These are phyloP conservation scores for Ophiosphaerella narmari DNA, from an alignment of 2,329 filamentous ascomycete genomes.

Conservation along the genomic window DNA sequence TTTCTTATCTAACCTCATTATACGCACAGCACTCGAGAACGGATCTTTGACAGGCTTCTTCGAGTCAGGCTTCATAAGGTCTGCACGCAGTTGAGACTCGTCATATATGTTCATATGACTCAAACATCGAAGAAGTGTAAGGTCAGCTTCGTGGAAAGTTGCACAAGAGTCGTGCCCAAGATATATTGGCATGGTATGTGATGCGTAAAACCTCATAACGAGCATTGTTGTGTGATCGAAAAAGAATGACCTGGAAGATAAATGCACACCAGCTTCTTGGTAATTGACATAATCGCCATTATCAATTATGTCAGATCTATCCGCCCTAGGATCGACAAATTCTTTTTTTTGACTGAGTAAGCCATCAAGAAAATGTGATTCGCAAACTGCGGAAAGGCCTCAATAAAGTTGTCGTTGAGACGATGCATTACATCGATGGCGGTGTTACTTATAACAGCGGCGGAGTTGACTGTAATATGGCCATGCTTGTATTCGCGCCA, in stretches of 20 bases:
- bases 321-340: no score
- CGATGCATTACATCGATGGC: conserved; percentile 18
- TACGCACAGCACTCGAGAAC: neutral
- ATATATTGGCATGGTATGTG: no score
- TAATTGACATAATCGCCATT: no score
- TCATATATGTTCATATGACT: neutral
- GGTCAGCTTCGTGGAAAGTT: no score
- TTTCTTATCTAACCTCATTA: neutral
- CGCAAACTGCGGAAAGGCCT: neutral
- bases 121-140: neutral
- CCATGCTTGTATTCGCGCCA: conserved; percentile 37
- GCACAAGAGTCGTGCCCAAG: no score
- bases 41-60: neutral
- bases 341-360: neutral
- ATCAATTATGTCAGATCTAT: no score
- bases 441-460: conserved; percentile 38
- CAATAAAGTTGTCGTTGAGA: neutral
- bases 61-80: no score
- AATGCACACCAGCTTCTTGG: neutral
- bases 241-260: neutral
- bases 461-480: conserved; percentile 36
- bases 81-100: no score
- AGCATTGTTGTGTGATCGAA: neutral
- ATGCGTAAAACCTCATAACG: no score
- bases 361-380: neutral